Evolutionary conservation across 331 rosid species (phyloP).

Genomic region (Quercus phellos): DNA sequence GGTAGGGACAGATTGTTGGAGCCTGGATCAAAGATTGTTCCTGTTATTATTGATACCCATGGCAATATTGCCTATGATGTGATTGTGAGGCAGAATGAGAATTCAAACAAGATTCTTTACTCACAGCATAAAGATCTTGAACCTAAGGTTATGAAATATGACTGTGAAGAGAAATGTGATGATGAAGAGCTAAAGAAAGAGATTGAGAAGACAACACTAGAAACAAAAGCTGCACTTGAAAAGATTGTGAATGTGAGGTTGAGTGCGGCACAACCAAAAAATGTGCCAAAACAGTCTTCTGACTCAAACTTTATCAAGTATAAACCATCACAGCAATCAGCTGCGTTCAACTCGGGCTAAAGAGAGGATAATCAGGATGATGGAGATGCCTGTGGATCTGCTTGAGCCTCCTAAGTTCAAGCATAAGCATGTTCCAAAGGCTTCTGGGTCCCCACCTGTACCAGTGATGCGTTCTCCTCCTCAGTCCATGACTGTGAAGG

Average conservation of each 20-base stretch:
- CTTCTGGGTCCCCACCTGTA: slow-evolving; percentile 85
- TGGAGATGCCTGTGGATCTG: slow-evolving; percentile 89
- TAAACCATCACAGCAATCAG: slow-evolving; percentile 73
- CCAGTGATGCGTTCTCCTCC: slow-evolving; percentile 93
- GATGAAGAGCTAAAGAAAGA: slow-evolving; percentile 54
- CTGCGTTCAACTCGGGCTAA: slow-evolving; percentile 80
- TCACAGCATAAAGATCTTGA: slow-evolving; percentile 63
- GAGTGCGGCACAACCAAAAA: slow-evolving; percentile 76
- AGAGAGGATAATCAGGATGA: slow-evolving; percentile 87
- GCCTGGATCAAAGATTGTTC: slow-evolving; percentile 54
- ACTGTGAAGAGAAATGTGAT: slow-evolving; percentile 28
- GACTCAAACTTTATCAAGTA: slow-evolving; percentile 76
- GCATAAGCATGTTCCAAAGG: slow-evolving; percentile 83
- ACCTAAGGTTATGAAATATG: slow-evolving; percentile 52
- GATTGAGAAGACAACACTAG: slow-evolving; percentile 68
- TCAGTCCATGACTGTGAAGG: slow-evolving; percentile 76
- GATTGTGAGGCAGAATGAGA: slow-evolving; percentile 73
- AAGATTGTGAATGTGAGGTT: slow-evolving; percentile 80
- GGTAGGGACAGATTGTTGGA: slow-evolving; percentile 52
- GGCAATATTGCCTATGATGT: slow-evolving; percentile 76
- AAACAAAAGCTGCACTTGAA: slow-evolving; percentile 80
- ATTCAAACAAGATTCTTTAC: slow-evolving; percentile 58
- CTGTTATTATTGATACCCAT: slow-evolving; percentile 58
- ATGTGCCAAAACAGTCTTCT: slow-evolving; percentile 60
- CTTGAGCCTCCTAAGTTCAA: slow-evolving; percentile 90